Base-by-base conservation (phyloP, 768 basidiomycete genomes). In the Kwoniella pini region DNA sequence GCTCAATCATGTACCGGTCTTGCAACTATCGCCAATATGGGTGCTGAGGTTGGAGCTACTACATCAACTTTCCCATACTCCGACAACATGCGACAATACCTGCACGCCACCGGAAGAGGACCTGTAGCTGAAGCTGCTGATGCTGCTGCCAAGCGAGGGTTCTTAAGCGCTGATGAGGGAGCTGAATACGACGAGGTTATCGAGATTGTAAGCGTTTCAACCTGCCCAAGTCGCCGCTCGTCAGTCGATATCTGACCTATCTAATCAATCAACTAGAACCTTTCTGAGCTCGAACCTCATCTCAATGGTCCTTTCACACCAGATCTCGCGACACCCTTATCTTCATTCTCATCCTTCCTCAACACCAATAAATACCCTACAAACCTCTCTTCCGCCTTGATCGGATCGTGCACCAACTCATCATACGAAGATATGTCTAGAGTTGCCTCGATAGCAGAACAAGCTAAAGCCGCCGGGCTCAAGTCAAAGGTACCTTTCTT, bases 41-140 rank as follows among this genome's bases (percentile, higher is more conserved):
- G 96, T 51, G 96, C 96, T 12, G 96, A 99, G 82, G 94, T 98
- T n/a, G 96, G 96, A 38, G 96, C 96, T n/a, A 99, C 96, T 0
- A 98, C 96, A 0, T 95, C 94, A 1, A 91, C 89, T 5, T 99
- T 99, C 84, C 94, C 95, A 4, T 99, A 98, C 80, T 92, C 91
- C 15, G 79, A 84, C 17, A 85, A 86, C 71, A 98, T 98, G 95
- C 84, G 86, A 30, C 82, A 85, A 33, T 99, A 98, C 80, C 85
- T 99, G 28, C 82, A 85, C 64, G 93, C 93, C 19, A 99, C 96
- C 9, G 88, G 91, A 49, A 87, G 96, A 57, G 86, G 84, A 39
- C 85, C 88, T 30, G 91, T 95, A 24, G 94, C 94, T 28, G 81
- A 80, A 15, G 90, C 90, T 28, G 96, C 96, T 0, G 93, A 96